phyloP scores from a whole-genome alignment of 345 rosid genomes.

The Eucalyptus leucophloia region DNA sequence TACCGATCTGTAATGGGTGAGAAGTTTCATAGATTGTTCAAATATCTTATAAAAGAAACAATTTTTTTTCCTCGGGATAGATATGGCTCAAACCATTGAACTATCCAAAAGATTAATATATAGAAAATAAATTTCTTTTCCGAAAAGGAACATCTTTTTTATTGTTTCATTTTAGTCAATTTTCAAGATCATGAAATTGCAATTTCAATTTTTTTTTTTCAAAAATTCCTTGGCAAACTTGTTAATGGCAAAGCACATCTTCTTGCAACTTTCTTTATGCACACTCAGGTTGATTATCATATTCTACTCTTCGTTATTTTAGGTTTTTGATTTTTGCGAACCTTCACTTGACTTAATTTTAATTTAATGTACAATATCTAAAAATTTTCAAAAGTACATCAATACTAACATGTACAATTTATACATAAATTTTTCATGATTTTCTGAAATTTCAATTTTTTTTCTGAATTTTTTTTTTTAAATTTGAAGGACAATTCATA shows the following conservation, averaged over 20 bases:
- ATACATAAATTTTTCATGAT: not conserved
- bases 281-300: not conserved
- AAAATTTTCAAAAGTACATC: not conserved
- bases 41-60: not conserved
- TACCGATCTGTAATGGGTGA: not conserved
- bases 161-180: not conserved
- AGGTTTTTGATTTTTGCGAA: not conserved
- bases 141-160: not conserved
- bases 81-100: not conserved
- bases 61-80: not conserved
- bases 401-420: not conserved
- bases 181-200: not conserved
- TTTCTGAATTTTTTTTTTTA: not conserved
- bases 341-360: not conserved
- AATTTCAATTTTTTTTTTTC: too few relatives aligned
- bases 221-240: not conserved
- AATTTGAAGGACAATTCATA: not conserved
- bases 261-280: not conserved
- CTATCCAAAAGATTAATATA: not conserved
- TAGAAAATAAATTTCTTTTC: not conserved
- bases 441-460: not conserved
- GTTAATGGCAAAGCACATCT: not conserved
- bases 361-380: not conserved
- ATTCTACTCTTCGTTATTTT: not conserved
- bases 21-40: not conserved